Conservation (phyloP, 257 asterid genomes). For the Solanum clarkiae region DNA sequence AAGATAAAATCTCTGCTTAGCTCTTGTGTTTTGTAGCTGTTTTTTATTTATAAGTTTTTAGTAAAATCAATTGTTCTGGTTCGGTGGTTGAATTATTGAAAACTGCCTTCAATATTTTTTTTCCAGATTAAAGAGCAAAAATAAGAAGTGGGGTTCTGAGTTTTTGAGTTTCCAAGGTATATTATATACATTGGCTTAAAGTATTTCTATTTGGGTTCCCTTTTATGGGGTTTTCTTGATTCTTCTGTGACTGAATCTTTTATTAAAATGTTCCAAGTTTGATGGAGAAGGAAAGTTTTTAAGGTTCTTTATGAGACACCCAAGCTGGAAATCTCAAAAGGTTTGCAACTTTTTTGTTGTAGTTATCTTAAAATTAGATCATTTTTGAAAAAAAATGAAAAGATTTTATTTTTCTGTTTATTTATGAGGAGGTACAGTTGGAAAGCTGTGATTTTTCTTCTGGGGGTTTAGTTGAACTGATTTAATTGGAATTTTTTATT, state of each 20-base stretch:
- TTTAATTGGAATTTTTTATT: not conserved
- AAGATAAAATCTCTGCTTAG: not conserved
- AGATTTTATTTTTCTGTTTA: not conserved
- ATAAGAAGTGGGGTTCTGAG: not conserved
- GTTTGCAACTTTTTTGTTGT: not conserved
- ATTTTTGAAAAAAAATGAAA: not conserved
- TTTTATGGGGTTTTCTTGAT: not conserved
- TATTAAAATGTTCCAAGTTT: slow-evolving; percentile 3
- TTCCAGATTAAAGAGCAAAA: not conserved
- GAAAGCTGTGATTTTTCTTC: not conserved
- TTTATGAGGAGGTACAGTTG: not conserved
- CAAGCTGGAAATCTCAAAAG: not conserved
- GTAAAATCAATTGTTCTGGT: not conserved
- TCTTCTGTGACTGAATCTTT: slow-evolving; percentile 3
- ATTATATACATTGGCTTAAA: not conserved
- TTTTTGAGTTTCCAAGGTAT: not conserved
- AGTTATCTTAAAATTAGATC: not conserved
- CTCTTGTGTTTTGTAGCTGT: not conserved
- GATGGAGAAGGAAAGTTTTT: slow-evolving; percentile 8
- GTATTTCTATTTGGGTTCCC: not conserved
- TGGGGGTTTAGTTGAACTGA: not conserved
- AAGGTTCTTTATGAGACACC: not conserved
- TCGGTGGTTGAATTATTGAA: not conserved
- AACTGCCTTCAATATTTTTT: not conserved
- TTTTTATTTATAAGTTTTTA: not conserved